phyloP scores from a whole-genome alignment of 176 grass and related monocot species.

The Rhynchospora pubera region DNA sequence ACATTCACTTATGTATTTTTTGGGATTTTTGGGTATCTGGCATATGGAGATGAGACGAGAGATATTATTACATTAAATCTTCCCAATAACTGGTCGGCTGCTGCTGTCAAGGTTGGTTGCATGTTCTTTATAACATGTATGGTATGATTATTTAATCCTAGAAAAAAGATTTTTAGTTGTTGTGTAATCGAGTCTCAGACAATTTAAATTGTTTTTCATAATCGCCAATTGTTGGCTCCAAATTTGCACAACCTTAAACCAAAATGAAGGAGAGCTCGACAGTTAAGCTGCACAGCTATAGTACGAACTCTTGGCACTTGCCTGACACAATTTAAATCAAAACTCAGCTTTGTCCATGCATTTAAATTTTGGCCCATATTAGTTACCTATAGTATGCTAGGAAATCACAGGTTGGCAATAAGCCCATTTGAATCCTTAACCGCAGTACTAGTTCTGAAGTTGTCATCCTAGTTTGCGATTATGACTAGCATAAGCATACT shows the following conservation, averaged over 20 bases:
- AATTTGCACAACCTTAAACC: neutral
- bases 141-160: neutral
- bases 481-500: neutral
- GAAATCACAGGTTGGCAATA: too few relatives aligned
- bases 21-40: conserved; percentile 76
- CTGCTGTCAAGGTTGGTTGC: conserved; percentile 69
- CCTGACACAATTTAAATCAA: neutral
- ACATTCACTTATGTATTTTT: conserved; percentile 58
- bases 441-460: neutral
- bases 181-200: neutral
- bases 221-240: neutral
- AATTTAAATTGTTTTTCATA: neutral
- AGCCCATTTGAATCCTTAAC: neutral
- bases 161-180: neutral
- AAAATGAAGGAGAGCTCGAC: neutral
- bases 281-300: neutral
- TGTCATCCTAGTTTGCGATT: neutral
- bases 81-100: conserved; percentile 55
- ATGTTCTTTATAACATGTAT: conserved; percentile 13
- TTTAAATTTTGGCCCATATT: too few relatives aligned
- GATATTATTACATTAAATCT: conserved; percentile 97
- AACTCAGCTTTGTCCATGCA: neutral
- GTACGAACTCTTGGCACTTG: neutral
- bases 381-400: neutral
- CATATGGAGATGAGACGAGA: conserved; percentile 72